phyloP scores from a whole-genome alignment of 257 asterid species.

The Gardenia jasminoides region DNA sequence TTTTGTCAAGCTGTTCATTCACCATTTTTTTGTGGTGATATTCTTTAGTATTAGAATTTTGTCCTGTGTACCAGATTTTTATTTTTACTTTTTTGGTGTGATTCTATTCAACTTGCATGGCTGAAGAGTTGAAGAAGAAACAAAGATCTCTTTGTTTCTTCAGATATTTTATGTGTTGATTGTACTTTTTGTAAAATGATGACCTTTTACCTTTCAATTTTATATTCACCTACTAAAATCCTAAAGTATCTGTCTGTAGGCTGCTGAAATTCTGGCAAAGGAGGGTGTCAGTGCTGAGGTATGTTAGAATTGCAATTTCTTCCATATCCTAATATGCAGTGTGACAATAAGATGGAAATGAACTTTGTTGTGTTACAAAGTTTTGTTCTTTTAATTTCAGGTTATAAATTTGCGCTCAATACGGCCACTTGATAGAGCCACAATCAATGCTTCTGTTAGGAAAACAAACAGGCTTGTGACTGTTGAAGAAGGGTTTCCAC shows the following conservation, averaged over 20 bases:
- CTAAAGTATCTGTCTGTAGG: slow-evolving; percentile 34
- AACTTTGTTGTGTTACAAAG: not conserved
- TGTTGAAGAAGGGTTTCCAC: slow-evolving; percentile 82
- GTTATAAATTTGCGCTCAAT: slow-evolving; percentile 79
- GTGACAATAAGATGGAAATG: not conserved
- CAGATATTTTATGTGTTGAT: not conserved
- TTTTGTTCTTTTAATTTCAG: slow-evolving; percentile 23
- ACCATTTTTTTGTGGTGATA: not conserved
- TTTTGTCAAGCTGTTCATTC: not conserved
- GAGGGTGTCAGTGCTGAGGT: slow-evolving; percentile 86
- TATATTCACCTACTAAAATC: not conserved
- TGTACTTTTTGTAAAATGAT: not conserved
- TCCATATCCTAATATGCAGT: not conserved
- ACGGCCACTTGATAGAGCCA: slow-evolving; percentile 77
- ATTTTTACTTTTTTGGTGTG: not conserved
- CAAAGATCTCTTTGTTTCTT: not conserved
- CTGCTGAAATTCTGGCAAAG: slow-evolving; percentile 73
- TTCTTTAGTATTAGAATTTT: not conserved
- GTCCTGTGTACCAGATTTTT: not conserved
- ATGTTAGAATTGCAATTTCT: slow-evolving; percentile 10
- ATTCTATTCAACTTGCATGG: no score
- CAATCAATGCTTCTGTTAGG: slow-evolving; percentile 74
- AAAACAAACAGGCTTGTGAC: slow-evolving; percentile 83
- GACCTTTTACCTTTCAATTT: not conserved
- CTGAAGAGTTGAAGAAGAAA: not conserved